Evolutionary conservation across 2,329 filamentous ascomycete species (phyloP), one percentile per base, ranked within the genome.

Genomic region (Salinomyces thailandicus): DNA sequence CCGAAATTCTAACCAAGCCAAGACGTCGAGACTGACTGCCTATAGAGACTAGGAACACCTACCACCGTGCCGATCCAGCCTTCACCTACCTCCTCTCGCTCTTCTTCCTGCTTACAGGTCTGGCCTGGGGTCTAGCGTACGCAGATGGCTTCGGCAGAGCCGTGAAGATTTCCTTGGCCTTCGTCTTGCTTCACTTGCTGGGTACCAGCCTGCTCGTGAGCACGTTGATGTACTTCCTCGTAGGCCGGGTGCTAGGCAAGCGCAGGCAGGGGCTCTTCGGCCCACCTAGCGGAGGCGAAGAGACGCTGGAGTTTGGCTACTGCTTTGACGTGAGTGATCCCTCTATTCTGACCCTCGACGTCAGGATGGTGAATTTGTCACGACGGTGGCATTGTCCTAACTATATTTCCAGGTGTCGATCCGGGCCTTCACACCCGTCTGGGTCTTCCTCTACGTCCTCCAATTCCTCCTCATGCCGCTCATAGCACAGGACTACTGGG

Each of bases 1-100:
- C 20, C 7, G 20, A 24, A 24, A n/a, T 24, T n/a, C 7, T 7
- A 7, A 24, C 20, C 20, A n/a, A n/a, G 20, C 20, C n/a, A 14
- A 11, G n/a, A n/a, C 13, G 15, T 11, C 22, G 8, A 18, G 18
- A 27, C 33, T 31, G n/a, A 42, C 18, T n/a, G n/a, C n/a, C 7
- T 30, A 30, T 38, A 54, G 49, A 81, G 69, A 80, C 77, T 26
- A 78, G 79, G 57, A 79, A 80, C 54, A 78, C 75, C 44, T 81
- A 77, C 69, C 77, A 81, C 52, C 72, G 75, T 37, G 74, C 77
- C 22, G 77, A 81, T 49, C 77, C 77, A 2, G 79, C 77, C 15
- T 81, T 81, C 55, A 77, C 77, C 45, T 80, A 81, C 56, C 71
- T 81, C 14, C 70, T 81, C 44, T 76, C 74, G 43, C 73, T 79